Conservation (phyloP, 164 flowering plant genomes). For the Echeveria elegans region DNA sequence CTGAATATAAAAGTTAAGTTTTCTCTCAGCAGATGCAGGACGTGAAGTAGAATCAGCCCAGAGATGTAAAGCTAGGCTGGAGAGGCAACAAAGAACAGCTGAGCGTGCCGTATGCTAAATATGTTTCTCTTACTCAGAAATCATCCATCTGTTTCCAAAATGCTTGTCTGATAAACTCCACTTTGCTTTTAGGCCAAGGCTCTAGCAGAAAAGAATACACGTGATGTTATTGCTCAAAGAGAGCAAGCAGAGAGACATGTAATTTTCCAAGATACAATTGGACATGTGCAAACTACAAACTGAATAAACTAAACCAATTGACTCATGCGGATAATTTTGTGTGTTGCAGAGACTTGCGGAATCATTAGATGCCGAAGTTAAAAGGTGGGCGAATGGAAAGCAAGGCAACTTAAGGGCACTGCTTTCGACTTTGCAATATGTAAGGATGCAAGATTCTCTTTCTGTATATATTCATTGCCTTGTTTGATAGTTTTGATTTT, state of each 20-base stretch:
- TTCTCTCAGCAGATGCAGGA: constrained; percentile 29
- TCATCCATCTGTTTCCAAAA: background rate
- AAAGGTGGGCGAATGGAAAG: constrained; percentile 91
- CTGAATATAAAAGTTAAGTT: background rate
- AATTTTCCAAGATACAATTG: constrained; percentile 5
- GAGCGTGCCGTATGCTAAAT: constrained; percentile 68
- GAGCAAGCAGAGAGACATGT: constrained; percentile 94
- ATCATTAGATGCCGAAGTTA: constrained; percentile 80
- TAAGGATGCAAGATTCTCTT: constrained; percentile 32
- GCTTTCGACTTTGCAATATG: constrained; percentile 96
- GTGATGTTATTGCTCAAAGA: constrained; percentile 74
- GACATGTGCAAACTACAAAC: background rate
- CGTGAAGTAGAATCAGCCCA: constrained; percentile 37
- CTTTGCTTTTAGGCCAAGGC: constrained; percentile 65
- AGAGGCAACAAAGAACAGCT: constrained; percentile 73
- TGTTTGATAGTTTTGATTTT: background rate
- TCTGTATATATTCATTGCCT: background rate
- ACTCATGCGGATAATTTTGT: constrained; percentile 4
- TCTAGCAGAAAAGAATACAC: constrained; percentile 83
- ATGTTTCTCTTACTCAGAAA: background rate
- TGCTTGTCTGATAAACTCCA: background rate
- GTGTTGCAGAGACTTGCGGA: constrained; percentile 76
- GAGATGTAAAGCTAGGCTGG: constrained; percentile 81
- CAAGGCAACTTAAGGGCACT: constrained; percentile 91
- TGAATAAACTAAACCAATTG: background rate